Base-by-base conservation (phyloP, 2,329 filamentous ascomycete species). In the Lachnellula suecica region DNA sequence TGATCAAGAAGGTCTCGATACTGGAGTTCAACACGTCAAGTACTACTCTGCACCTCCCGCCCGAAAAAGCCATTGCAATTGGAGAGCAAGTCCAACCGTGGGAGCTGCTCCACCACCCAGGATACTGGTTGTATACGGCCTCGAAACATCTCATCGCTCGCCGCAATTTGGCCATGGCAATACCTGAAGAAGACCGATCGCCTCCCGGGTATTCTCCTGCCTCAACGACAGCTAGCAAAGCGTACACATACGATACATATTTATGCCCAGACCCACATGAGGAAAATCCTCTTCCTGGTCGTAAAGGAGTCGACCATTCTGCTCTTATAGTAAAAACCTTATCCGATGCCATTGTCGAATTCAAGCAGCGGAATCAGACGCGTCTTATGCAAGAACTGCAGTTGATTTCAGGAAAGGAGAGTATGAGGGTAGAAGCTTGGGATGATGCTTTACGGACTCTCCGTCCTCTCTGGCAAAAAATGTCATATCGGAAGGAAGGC, bases 41-140 rank as follows among this genome's bases (percentile, higher is more conserved):
- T 1, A 66, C 66, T 45, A 64, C 68, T 13, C 67, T 84, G 7
- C 85, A 76, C 56, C 70, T 84, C 8, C 72, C 70, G 29, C 78
- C 82, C 1, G 84, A 88, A 54, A 87, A 85, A 66, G 72, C 70
- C 15, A 72, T 83, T 22, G 56, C 62, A 4, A 69, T 79, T 37
- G 78, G 77, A 17, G 83, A 87, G 54, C 74, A 82, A 11, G 64
- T 85, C 4, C 77, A 79, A 31, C 83, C 84, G 0, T 86, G 82
- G 79, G 83, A 87, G 58, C 66, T 78, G 34, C 72, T 88, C 6
- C 84, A 88, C 56, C 84, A 88, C 62, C 75, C 79, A 1, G 84
- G 84, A 5, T 88, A 87, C 63, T 88, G 85, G 82, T 84, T 83
- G 59, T 79, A 81, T 13, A 68, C 78, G 41, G 83, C 84, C 1